Conservation (phyloP, 371 early-diverging fungal species). For the Mucor mucedo region DNA sequence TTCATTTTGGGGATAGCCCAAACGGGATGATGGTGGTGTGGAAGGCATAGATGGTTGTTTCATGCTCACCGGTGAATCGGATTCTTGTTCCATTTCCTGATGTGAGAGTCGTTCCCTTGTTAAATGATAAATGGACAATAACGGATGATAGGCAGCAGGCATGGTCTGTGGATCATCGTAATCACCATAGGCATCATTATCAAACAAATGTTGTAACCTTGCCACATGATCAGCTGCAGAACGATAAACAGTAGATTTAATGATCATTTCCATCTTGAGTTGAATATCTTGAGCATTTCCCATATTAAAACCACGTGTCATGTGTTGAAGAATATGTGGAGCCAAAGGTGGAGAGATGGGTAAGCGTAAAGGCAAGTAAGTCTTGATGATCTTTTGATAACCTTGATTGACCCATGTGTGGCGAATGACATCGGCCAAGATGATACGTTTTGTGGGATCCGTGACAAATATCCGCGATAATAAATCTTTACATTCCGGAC, state of each 20-base stretch:
- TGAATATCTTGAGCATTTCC: conserved; percentile 73
- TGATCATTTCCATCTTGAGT: conserved; percentile 54
- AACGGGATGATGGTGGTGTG: neutral
- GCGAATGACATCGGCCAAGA: conserved; percentile 70
- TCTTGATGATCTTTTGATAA: conserved; percentile 59
- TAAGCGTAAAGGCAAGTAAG: conserved; percentile 64
- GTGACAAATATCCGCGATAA: conserved; percentile 77
- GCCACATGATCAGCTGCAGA: conserved; percentile 28
- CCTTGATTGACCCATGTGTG: conserved; percentile 85
- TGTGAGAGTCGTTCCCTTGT: conserved; percentile 81
- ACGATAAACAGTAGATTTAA: conserved; percentile 37
- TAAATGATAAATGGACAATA: conserved; percentile 84
- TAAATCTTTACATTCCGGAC: conserved; percentile 75
- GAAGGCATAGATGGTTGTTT: neutral
- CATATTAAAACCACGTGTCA: conserved; percentile 82
- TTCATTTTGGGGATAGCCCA: conserved; percentile 12
- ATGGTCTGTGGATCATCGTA: conserved; percentile 49
- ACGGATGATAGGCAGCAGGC: conserved; percentile 63
- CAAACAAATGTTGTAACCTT: conserved; percentile 4
- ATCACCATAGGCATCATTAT: conserved; percentile 56
- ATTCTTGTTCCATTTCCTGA: conserved; percentile 66
- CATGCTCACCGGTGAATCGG: conserved; percentile 6
- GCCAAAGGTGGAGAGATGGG: conserved; percentile 74
- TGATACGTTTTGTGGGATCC: conserved; percentile 70
- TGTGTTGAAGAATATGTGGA: conserved; percentile 66